phyloP scores from a whole-genome alignment of 148 eudicot genomes.

The Silene uniflora region DNA sequence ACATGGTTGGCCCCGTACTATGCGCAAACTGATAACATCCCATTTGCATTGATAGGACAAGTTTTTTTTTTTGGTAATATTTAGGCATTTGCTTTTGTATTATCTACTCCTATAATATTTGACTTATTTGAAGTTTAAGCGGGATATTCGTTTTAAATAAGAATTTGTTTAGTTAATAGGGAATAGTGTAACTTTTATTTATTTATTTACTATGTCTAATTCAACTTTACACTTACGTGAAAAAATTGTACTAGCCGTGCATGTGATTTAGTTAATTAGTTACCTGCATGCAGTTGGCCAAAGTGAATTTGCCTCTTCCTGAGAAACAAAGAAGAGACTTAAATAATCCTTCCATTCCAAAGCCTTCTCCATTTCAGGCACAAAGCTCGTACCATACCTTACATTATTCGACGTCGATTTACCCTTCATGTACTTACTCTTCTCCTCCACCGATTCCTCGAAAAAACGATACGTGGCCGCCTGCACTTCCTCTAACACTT shows the following conservation, averaged over 20 bases:
- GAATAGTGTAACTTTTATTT: too few relatives aligned
- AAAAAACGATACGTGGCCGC: constrained; percentile 34
- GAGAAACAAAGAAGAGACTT: constrained; percentile 20
- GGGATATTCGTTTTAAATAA: too few relatives aligned
- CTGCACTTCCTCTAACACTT: constrained; percentile 35
- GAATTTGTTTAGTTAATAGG: too few relatives aligned
- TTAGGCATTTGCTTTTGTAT: too few relatives aligned
- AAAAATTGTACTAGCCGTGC: not conserved
- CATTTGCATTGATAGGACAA: too few relatives aligned
- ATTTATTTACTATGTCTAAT: not conserved
- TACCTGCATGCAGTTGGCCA: constrained; percentile 33
- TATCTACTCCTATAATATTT: too few relatives aligned
- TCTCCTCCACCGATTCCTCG: constrained; percentile 33
- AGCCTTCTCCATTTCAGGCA: constrained; percentile 29
- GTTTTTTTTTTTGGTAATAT: too few relatives aligned
- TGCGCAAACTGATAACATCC: too few relatives aligned
- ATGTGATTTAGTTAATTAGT: not conserved
- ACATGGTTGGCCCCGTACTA: too few relatives aligned
- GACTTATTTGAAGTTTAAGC: too few relatives aligned
- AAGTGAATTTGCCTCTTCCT: constrained; percentile 5
- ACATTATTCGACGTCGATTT: constrained; percentile 10
- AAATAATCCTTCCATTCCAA: constrained; percentile 38
- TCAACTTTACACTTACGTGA: not conserved
- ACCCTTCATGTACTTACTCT: constrained; percentile 24
- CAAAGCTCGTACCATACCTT: constrained; percentile 28